Conservation (phyloP, 345 rosid species). For the Linum tenue region DNA sequence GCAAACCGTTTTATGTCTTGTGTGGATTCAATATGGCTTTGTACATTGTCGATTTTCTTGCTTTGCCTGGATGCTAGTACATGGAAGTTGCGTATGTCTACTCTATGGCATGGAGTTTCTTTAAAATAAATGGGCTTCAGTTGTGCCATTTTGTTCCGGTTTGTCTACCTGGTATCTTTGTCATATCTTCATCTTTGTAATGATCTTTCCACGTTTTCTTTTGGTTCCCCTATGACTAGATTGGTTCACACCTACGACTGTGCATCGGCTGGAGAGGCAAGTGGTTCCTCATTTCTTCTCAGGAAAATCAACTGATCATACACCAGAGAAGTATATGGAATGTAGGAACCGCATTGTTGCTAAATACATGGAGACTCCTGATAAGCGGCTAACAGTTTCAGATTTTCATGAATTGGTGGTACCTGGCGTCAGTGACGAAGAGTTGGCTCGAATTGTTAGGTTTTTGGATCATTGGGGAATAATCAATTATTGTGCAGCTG, state of each 20-base stretch:
- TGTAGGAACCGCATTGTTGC: constrained; percentile 78
- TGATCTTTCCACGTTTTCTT: constrained; percentile 11
- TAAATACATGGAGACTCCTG: constrained; percentile 80
- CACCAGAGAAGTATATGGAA: constrained; percentile 81
- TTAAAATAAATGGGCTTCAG: no score
- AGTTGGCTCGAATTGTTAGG: constrained; percentile 65
- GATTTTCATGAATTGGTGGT: constrained; percentile 62
- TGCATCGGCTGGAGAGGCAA: constrained; percentile 91
- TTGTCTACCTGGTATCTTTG: not conserved
- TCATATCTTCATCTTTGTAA: constrained; percentile 1
- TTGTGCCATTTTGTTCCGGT: not conserved
- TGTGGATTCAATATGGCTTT: no score
- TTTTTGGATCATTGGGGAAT: constrained; percentile 99
- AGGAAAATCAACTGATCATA: constrained; percentile 68
- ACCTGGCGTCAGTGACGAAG: constrained; percentile 55
- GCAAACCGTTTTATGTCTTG: not conserved
- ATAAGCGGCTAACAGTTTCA: constrained; percentile 51
- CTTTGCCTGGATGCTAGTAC: not conserved
- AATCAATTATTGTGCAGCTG: constrained; percentile 73
- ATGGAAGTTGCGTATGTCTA: not conserved
- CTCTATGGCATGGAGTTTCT: not conserved
- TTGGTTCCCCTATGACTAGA: constrained; percentile 33
- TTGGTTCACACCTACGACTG: constrained; percentile 83
- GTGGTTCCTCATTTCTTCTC: constrained; percentile 96
- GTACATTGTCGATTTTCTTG: not conserved